Base-by-base conservation (phyloP, 2,329 filamentous ascomycete genomes). In the Penicillium sp. region DNA sequence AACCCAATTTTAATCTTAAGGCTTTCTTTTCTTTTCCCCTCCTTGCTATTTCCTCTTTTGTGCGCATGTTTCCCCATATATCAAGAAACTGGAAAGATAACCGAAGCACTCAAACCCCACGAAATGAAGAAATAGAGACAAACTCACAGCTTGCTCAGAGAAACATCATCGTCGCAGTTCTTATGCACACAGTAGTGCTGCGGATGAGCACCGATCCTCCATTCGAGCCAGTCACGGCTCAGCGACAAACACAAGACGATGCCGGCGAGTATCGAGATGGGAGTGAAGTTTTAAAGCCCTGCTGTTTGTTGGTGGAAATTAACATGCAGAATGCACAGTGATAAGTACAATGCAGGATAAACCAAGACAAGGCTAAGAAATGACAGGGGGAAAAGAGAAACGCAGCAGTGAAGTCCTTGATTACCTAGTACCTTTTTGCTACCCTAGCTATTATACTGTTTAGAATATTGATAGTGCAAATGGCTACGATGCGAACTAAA, bases 141-240 rank as follows among this genome's bases (percentile, higher is more conserved):
- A 39, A 68, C 71, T 48, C 63, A 74, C 83, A 84, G 33, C 79
- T 67, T n/a, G 82, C 84, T 85, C 85, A 88, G 1, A 87, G 70
- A 60, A 87, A 82, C 77, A 87, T 82, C 85, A 88, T 88, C 21
- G 72, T 65, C 0, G 78, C 79, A 0, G 85, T 23, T 17, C n/a
- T 27, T 19, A 29, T 44, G 42, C 42, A 29, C 23, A 29, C 3
- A 44, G 25, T 29, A 44, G 15, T 5, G 42, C 25, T 12, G 15
- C 15, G 13, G 29, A 12, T 31, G 29, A 31, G 29, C 29, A 12
- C 10, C 10, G 10, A 31, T 31, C 29, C 29, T 31, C 29, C 29
- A 12, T 4, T 13, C 8, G 15, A 27, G 17, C 42, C 25, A 44
- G 25, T 44, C 25, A 29, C 17, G 7, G 17, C 9, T 13, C 17